Conservation (phyloP, 1,284 basidiomycete genomes). For the Microbotryum saponariae region DNA sequence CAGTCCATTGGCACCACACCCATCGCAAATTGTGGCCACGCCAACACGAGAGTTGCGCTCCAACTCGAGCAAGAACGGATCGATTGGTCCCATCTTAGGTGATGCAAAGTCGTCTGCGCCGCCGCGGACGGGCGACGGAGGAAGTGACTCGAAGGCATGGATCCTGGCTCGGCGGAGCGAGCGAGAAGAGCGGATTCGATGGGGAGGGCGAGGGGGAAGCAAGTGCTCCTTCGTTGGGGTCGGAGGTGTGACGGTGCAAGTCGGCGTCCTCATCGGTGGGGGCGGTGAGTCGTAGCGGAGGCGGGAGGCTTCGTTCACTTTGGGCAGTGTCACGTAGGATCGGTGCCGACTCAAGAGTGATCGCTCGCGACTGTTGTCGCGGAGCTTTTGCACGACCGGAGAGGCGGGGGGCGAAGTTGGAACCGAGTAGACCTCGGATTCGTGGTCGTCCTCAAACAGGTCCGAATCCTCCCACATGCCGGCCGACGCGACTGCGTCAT, state of each 20-base stretch:
- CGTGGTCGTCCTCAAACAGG: not conserved
- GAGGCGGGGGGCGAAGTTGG: not conserved
- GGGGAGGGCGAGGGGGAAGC: slow-evolving; percentile 2
- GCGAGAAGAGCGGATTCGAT: not conserved
- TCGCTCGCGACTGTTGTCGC: not conserved
- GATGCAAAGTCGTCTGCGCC: not conserved
- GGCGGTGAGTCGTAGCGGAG: too few relatives aligned
- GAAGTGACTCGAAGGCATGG: not conserved
- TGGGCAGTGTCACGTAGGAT: not conserved
- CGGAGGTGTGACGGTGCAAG: not conserved
- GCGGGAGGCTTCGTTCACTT: not conserved
- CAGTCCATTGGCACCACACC: not conserved
- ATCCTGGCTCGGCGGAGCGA: too few relatives aligned
- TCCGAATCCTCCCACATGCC: slow-evolving; percentile 2
- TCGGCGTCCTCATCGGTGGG: not conserved
- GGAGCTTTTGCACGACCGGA: not conserved
- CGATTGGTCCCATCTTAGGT: not conserved
- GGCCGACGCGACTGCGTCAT: not conserved
- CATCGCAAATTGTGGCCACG: not conserved
- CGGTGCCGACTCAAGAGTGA: not conserved
- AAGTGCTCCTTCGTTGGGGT: slow-evolving; percentile 1
- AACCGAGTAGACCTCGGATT: not conserved
- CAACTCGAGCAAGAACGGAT: slow-evolving; percentile 1
- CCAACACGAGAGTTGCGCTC: slow-evolving; percentile 1
- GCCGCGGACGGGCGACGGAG: not conserved